phyloP scores from a whole-genome alignment of 2,329 filamentous ascomycete genomes.

The Ophiostoma montium region DNA sequence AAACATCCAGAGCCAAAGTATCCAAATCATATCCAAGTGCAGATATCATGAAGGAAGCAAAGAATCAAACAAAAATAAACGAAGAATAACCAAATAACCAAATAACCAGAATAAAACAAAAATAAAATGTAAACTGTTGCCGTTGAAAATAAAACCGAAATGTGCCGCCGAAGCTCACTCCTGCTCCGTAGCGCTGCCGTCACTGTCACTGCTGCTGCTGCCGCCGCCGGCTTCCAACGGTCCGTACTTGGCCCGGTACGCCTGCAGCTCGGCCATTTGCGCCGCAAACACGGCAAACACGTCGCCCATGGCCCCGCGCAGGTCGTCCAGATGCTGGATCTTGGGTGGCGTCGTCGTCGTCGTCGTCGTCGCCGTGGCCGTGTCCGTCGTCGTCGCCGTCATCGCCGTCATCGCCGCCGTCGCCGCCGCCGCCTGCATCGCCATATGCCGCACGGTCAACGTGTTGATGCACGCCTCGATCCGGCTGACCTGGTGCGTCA shows the following conservation, averaged over 20 bases:
- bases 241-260: conserved; percentile 42
- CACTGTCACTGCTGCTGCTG: too few species aligned
- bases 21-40: too few species aligned
- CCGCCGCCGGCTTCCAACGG: conserved; percentile 19
- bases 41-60: too few species aligned
- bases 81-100: too few species aligned
- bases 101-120: too few species aligned
- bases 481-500: conserved; percentile 88
- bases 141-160: too few species aligned
- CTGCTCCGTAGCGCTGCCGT: too few species aligned
- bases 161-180: too few species aligned
- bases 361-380: background rate
- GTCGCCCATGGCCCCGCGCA: conserved; percentile 64
- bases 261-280: conserved; percentile 49
- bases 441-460: conserved; percentile 64
- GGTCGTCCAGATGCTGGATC: conserved; percentile 50
- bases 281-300: conserved; percentile 48
- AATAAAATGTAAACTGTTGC: too few species aligned
- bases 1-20: too few species aligned
- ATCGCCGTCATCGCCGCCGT: background rate
- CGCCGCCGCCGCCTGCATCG: conserved; percentile 24
- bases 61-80: too few species aligned
- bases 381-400: conserved; percentile 39
- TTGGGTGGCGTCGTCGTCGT: conserved; percentile 20
- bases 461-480: conserved; percentile 86